Evolutionary conservation across 306 rosid species (phyloP).

Genomic region (Lablab purpureus): DNA sequence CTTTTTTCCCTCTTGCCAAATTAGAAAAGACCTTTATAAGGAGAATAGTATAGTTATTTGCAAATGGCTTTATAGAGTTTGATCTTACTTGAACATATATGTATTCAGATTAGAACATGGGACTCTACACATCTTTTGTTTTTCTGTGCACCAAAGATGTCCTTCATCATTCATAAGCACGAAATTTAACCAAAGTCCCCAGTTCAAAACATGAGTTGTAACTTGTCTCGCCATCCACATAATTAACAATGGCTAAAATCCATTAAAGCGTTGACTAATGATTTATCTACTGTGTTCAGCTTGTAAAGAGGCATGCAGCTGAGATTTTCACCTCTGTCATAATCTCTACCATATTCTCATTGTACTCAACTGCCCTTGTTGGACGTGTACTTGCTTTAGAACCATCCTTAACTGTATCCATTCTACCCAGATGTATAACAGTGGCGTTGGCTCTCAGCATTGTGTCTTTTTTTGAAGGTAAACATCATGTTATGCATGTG

Average conservation of each 20-base stretch:
- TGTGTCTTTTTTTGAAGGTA: constrained; percentile 85
- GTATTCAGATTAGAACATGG: neutral
- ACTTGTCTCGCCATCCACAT: constrained; percentile 7
- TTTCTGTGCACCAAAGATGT: neutral
- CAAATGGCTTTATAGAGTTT: neutral
- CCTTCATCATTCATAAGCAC: neutral
- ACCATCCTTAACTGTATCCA: constrained; percentile 73
- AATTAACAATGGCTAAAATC: constrained; percentile 8
- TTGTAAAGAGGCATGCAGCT: constrained; percentile 84
- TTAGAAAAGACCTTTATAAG: neutral
- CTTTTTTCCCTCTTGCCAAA: neutral
- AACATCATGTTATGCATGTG: neutral
- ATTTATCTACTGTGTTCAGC: constrained; percentile 60
- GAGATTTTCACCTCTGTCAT: constrained; percentile 89
- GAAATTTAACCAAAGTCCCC: neutral
- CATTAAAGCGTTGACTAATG: constrained; percentile 5
- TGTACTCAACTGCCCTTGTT: constrained; percentile 85
- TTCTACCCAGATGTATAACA: constrained; percentile 85
- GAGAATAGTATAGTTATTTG: neutral
- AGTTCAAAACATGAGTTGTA: neutral
- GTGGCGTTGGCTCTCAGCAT: constrained; percentile 88
- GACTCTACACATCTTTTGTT: neutral
- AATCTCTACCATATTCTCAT: constrained; percentile 70
- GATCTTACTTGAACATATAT: constrained; percentile 15
- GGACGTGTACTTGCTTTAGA: constrained; percentile 83